Evolutionary conservation across 179 eudicot genomes (phyloP), one percentile per base, ranked within the genome.

Genomic region (Amaranthus tricolor): DNA sequence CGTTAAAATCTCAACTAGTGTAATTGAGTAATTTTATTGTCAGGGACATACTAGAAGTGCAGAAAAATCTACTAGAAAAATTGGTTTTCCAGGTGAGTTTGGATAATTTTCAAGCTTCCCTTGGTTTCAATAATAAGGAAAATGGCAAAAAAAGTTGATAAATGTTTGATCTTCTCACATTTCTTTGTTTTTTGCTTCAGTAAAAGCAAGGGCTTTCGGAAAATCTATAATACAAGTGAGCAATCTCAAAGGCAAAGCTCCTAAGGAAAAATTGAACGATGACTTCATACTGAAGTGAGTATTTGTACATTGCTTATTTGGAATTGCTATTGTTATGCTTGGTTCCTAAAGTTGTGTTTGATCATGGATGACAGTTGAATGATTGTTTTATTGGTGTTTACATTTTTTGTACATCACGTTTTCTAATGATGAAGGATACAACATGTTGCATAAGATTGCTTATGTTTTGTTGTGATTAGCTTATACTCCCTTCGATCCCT

Each of bases 71-170:
- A 76, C 76, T 48, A 83, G 81, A 71, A 79, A 73, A 82, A 71
- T 43, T 80, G 86, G 89, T 20, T 86, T 89, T 65, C 84, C 87
- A 73, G 88, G 99, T 95, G 77, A 85, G 92, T 73, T 55, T 6
- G 21, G 21, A 31, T 44, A 47, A 52, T 19, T 64, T 49, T 11
- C 61, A 67, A 60, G 8, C 6, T 74, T 11, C 24, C 44, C 50
- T 53, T 44, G 51, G 21, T 77, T 62, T 73, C 74, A 9, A 56
- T 49, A 24, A 48, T 52, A 74, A 71, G 20, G 71, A 65, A 61
- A 70, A 73, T 13, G 74, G 65, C 17, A 66, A 7, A 44, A 11
- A 48, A 65, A 43, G 52, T n/a, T 62, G 48, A 45, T 62, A 20
- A 56, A 68, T 15, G 48, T 72, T 55, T 43, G 50, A 0, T 20